Conservation (phyloP, 2,329 filamentous ascomycete genomes). For the Diaporthe sp. region DNA sequence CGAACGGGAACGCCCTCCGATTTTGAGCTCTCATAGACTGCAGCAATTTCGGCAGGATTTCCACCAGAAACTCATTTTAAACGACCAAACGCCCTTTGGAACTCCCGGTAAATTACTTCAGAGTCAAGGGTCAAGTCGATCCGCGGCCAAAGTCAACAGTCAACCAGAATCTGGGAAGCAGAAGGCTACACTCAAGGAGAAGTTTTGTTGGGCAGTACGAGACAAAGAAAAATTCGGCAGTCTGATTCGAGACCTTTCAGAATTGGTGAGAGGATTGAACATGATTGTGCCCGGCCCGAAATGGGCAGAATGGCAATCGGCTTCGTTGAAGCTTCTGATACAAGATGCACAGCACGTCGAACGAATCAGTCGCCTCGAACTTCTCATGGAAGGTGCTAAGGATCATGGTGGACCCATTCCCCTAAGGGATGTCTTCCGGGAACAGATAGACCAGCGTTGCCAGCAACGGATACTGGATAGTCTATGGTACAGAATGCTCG, state of each 20-base stretch:
- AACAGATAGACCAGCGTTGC: background rate
- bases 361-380: background rate
- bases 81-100: background rate
- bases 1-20: background rate
- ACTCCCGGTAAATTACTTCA: background rate
- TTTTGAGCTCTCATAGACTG: background rate
- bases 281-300: background rate
- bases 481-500: background rate
- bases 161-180: background rate
- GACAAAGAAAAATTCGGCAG: background rate
- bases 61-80: background rate
- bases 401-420: background rate
- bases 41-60: background rate
- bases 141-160: background rate
- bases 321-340: background rate
- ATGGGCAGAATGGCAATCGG: background rate
- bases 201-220: background rate
- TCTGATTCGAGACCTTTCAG: background rate
- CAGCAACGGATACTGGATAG: background rate
- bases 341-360: background rate
- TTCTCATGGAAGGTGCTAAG: background rate
- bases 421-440: background rate
- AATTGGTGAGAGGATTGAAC: background rate
- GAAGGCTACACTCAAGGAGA: background rate
- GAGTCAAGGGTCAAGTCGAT: background rate